A percentile compares a stretch with the other conserved stretches of the same genome.
Conservation (phyloP, 1,284 basidiomycete species). For the Boletellus deceptivus region DNA sequence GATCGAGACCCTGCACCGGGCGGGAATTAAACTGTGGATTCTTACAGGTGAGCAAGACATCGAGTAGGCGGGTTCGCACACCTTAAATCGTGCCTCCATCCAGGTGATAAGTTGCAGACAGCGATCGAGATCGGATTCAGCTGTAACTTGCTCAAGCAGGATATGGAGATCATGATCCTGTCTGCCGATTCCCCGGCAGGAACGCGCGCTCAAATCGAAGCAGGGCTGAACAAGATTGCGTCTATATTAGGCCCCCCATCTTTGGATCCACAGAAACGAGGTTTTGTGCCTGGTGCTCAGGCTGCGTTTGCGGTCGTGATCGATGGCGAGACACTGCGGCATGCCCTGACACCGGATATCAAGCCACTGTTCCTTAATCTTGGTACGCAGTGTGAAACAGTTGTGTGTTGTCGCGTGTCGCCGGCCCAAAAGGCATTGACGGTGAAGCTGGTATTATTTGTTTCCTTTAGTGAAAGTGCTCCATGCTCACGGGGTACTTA, state of each 20-base stretch:
- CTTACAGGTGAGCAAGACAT: constrained; percentile 61
- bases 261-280: constrained; percentile 54
- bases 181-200: constrained; percentile 79
- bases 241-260: constrained; percentile 70
- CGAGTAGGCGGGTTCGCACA: neutral
- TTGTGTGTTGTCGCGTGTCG: constrained; percentile 95
- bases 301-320: constrained; percentile 92
- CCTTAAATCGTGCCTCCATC: neutral
- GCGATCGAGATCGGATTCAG: constrained; percentile 96
- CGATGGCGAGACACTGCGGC: constrained; percentile 89
- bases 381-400: constrained; percentile 94
- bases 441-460: constrained; percentile 75
- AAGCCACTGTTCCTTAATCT: constrained; percentile 89
- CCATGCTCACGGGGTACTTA: constrained; percentile 30
- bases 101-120: constrained; percentile 95
- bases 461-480: neutral
- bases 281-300: constrained; percentile 65
- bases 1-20: constrained; percentile 87
- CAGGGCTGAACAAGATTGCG: constrained; percentile 92
- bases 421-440: constrained; percentile 96
- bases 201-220: constrained; percentile 86
- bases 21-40: constrained; percentile 98
- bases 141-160: constrained; percentile 87
- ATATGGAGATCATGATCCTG: constrained; percentile 96
- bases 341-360: constrained; percentile 76